Conservation (phyloP, 2,329 filamentous ascomycete species). For the Venturia aucupariae region DNA sequence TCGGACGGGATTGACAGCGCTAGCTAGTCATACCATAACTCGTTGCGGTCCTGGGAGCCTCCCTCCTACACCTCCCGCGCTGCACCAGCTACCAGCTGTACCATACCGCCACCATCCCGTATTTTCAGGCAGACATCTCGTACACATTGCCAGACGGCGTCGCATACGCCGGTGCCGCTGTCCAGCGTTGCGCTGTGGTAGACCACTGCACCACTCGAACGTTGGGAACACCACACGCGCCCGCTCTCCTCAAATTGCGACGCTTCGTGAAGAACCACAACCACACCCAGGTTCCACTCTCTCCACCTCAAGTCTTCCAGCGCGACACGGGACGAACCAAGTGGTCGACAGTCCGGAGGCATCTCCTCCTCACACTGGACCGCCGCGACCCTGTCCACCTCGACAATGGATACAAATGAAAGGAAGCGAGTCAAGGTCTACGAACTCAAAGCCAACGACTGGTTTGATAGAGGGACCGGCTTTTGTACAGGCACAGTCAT, state of each 20-base stretch:
- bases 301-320: neutral
- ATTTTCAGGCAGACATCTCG: neutral
- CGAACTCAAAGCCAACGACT: constrained; percentile 12
- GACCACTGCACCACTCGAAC: neutral
- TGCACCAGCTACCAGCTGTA: neutral
- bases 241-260: neutral
- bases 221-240: constrained; percentile 6
- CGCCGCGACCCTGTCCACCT: neutral
- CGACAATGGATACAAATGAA: constrained; percentile 1
- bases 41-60: neutral
- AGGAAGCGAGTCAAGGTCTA: constrained; percentile 12
- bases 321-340: neutral
- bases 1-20: neutral
- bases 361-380: neutral
- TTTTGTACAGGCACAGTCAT: constrained; percentile 77
- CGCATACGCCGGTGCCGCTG: neutral
- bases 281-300: neutral
- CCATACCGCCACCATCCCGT: neutral
- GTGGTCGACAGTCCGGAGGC: neutral
- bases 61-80: neutral
- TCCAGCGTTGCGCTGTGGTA: neutral
- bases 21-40: neutral
- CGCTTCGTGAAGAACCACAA: constrained; percentile 15
- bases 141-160: neutral
- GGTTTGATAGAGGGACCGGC: constrained; percentile 94